Evolutionary conservation across 805 yeast species (phyloP).

Genomic region (Deakozyma indianensis): DNA sequence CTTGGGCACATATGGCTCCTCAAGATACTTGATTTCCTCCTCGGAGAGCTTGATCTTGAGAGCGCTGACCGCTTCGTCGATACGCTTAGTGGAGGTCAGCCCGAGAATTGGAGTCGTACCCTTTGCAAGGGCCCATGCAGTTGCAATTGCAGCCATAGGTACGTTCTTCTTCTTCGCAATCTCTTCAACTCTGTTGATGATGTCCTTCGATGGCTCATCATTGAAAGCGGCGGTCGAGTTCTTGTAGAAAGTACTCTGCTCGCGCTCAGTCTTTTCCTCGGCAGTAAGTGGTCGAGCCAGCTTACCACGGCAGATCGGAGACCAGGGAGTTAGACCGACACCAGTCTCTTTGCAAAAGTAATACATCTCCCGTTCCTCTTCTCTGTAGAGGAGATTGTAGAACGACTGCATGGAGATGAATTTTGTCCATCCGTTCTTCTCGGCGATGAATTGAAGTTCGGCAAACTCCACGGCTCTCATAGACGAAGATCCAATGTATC

Average conservation of each 20-base stretch:
- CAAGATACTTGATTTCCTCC: constrained; percentile 18
- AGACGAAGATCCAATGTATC: constrained; percentile 52
- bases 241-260: neutral
- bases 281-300: constrained; percentile 32
- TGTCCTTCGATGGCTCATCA: constrained; percentile 14
- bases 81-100: constrained; percentile 25
- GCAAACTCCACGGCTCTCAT: constrained; percentile 45
- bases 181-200: constrained; percentile 39
- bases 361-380: constrained; percentile 52
- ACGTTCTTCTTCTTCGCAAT: constrained; percentile 32
- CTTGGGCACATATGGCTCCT: constrained; percentile 18
- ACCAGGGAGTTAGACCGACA: constrained; percentile 50
- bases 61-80: constrained; percentile 38
- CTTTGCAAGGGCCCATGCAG: constrained; percentile 39
- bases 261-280: neutral
- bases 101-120: constrained; percentile 47
- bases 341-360: constrained; percentile 38
- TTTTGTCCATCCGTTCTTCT: constrained; percentile 39
- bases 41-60: constrained; percentile 25
- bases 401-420: constrained; percentile 46
- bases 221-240: neutral
- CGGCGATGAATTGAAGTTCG: constrained; percentile 39
- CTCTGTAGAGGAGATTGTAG: constrained; percentile 44
- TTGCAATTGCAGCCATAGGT: constrained; percentile 39
- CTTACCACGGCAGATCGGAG: constrained; percentile 42